Base-by-base conservation (phyloP, 305 asterid genomes). In the Fraxinus paxiana region DNA sequence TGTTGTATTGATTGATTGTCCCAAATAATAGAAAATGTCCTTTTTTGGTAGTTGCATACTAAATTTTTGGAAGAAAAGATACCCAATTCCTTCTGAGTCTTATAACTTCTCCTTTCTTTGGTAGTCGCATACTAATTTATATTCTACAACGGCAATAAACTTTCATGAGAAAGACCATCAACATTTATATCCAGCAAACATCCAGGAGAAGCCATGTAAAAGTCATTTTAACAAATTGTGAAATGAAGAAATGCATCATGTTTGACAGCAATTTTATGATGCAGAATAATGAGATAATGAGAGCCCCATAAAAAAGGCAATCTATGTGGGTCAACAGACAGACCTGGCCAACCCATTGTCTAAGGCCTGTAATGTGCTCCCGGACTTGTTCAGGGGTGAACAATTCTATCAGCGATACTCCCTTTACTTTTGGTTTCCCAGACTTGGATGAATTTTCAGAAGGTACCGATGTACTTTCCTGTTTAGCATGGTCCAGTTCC, bases 291-390 rank as follows among this genome's bases (percentile, higher is more conserved):
- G 51, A 72, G 22, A 28, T 38, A 22, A 51, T 61, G 28, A 69
- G n/a, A 17, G 51, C 70, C 73, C 73, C 69, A 37, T 33, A 75
- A 76, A 48, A 70, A 46, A 56, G 75, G 79, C 33, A 43, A 80
- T 59, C 69, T 46, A 38, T 51, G 80, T 17, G 41, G 13, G 28
- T 61, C 77, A 46, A 43, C 77, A 56, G 71, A 87, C 96, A 81
- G 83, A 94, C 99, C 98, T 96, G 99, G 85, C 99, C 99, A 73
- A 96, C 86, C 99, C 99, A 96, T 90, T 89, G 97, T 80, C 99
- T 90, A 75, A 96, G 98, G 83, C 98, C 95, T 81, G 37, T 77
- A 85, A 94, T 96, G 87, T 96, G 99, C 88, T 89, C 88, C 76
- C 89, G 89, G 82, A 93, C 97, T 88, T 93, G 94, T 82, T 92